These are phyloP conservation scores for Echria macrotheca DNA, from an alignment of 495 filamentous ascomycete genomes.

Conservation along the genomic window DNA sequence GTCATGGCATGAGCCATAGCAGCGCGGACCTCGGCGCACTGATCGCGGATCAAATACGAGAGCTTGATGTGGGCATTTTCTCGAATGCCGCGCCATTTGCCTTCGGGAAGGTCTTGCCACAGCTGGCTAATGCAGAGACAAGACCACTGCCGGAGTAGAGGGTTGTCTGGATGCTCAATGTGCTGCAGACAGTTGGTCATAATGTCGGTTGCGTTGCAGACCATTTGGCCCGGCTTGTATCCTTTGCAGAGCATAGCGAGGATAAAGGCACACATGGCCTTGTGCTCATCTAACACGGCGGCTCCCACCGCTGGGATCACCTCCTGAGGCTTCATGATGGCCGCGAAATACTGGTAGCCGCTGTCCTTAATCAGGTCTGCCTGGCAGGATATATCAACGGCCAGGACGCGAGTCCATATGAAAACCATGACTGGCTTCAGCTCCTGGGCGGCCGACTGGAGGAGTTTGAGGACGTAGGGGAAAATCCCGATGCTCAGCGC, in stretches of 20 bases:
- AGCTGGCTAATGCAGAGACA: conserved; percentile 94
- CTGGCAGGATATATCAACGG: conserved; percentile 90
- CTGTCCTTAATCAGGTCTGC: conserved; percentile 91
- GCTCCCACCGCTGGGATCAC: conserved; percentile 80
- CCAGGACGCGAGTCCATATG: conserved; percentile 96
- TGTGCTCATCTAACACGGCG: conserved; percentile 81
- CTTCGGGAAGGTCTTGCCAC: conserved; percentile 84
- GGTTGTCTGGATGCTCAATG: conserved; percentile 78
- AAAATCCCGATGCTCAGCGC: conserved; percentile 98
- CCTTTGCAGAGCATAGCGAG: conserved; percentile 93
- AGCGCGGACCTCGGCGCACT: conserved; percentile 88
- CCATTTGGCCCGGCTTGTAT: conserved; percentile 82
- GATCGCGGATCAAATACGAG: conserved; percentile 75
- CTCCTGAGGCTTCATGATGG: conserved; percentile 76
- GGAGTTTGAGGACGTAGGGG: conserved; percentile 90
- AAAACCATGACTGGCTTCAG: conserved; percentile 99
- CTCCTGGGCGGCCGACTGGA: conserved; percentile 92
- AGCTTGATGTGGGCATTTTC: conserved; percentile 73
- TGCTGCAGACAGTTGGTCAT: conserved; percentile 79
- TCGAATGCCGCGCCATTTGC: conserved; percentile 88
- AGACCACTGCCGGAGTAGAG: conserved; percentile 89
- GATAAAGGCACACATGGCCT: conserved; percentile 98
- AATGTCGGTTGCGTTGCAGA: conserved; percentile 78
- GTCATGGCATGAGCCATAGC: conserved; percentile 91
- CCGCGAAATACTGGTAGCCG: conserved; percentile 92